phyloP scores from a whole-genome alignment of 139 green algal species.

The Deuterostichococcus epilithicus region DNA sequence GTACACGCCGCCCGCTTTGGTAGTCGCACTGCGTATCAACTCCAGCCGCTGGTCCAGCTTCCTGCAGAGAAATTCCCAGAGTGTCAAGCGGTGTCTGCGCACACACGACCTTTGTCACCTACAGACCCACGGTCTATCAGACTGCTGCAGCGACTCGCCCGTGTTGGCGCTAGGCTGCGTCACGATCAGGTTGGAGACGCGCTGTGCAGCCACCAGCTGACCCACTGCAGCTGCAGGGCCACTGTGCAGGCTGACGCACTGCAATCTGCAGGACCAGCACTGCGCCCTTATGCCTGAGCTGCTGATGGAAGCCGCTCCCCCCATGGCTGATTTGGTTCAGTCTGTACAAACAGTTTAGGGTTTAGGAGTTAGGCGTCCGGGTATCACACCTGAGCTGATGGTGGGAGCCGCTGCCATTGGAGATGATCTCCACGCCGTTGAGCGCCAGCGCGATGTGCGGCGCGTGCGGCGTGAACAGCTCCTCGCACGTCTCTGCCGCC shows the following conservation, averaged over 20 bases:
- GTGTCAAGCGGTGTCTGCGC: too few relatives aligned
- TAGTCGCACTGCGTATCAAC: conserved; percentile 78
- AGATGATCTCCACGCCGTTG: conserved; percentile 88
- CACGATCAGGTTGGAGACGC: too few relatives aligned
- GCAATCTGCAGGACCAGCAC: neutral
- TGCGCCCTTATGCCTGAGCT: neutral
- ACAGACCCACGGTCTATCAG: too few relatives aligned
- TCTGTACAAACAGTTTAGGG: conserved; percentile 7
- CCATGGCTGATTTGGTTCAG: neutral
- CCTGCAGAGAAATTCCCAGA: neutral
- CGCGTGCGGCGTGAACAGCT: conserved; percentile 90
- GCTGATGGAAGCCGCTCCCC: neutral
- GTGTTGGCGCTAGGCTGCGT: too few relatives aligned
- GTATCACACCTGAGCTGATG: conserved; percentile 55
- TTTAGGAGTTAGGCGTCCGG: conserved; percentile 2
- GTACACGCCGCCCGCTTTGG: conserved; percentile 92
- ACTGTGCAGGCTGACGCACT: neutral
- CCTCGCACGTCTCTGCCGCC: conserved; percentile 90
- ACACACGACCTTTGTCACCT: too few relatives aligned
- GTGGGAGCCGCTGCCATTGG: conserved; percentile 90
- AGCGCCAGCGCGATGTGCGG: conserved; percentile 77
- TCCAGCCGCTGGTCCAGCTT: conserved; percentile 87
- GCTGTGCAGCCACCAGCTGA: too few relatives aligned
- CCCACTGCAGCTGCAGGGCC: conserved; percentile 30
- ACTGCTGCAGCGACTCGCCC: too few relatives aligned